phyloP scores from a whole-genome alignment of 1,139 yeast genomes.

The Kazachstania sp. region DNA sequence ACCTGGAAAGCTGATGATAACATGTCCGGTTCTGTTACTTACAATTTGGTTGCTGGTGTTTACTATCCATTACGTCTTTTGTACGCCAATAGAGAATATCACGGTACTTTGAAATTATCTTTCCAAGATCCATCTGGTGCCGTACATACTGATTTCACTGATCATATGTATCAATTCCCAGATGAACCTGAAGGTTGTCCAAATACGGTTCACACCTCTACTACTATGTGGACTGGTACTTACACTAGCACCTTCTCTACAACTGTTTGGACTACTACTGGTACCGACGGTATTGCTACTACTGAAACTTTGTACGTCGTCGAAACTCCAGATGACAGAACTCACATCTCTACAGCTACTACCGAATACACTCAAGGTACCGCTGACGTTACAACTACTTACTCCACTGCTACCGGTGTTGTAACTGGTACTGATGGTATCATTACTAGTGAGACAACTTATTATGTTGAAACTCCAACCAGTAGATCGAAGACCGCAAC shows the following conservation, averaged over 20 bases:
- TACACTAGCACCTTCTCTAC: not conserved
- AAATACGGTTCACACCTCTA: not conserved
- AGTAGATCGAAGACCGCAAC: not conserved
- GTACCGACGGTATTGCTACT: slow-evolving; percentile 1
- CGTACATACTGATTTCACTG: not conserved
- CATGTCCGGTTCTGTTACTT: not conserved
- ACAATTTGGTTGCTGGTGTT: not conserved
- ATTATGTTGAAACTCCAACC: not conserved
- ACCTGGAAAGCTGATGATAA: not conserved
- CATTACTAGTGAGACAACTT: slow-evolving; percentile 1
- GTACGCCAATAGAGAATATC: not conserved
- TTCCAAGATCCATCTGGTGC: not conserved
- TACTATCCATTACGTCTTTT: not conserved
- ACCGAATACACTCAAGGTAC: not conserved
- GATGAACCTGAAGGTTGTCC: not conserved
- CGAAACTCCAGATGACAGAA: not conserved
- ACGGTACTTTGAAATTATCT: not conserved
- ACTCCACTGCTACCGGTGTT: slow-evolving; percentile 1
- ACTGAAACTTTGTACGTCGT: slow-evolving; percentile 1
- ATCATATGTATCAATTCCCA: not conserved
- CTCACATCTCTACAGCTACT: not conserved
- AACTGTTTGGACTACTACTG: not conserved
- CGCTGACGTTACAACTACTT: not conserved
- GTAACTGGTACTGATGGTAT: slow-evolving; percentile 2
- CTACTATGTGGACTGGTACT: not conserved